phyloP scores from a whole-genome alignment of 352 stramenopile genomes.

The Phytophthora agathidicida region DNA sequence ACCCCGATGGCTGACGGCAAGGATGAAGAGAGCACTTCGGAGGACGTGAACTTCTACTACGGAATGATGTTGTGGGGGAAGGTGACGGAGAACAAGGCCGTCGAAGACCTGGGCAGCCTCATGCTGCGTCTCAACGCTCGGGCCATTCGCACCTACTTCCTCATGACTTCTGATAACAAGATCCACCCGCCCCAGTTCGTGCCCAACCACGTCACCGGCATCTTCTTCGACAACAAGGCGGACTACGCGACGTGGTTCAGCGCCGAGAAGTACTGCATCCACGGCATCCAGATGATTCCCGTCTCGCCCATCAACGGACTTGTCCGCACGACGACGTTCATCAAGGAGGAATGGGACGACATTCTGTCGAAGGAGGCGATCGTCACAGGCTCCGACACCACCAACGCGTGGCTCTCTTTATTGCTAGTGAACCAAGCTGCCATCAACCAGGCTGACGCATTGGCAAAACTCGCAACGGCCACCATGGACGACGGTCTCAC shows the following conservation, averaged over 20 bases:
- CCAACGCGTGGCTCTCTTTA: no score
- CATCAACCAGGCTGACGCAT: conserved; percentile 44
- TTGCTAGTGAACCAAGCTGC: conserved; percentile 59
- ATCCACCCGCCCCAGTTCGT: conserved; percentile 58
- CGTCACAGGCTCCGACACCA: no score
- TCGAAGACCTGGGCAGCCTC: conserved; percentile 62
- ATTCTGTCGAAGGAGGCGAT: conserved; percentile 73
- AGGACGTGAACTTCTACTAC: conserved; percentile 76
- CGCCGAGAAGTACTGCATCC: conserved; percentile 78
- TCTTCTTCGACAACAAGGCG: conserved; percentile 82
- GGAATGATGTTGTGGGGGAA: conserved; percentile 67
- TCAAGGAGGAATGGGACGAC: conserved; percentile 82
- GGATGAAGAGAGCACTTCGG: conserved; percentile 61
- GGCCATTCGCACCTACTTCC: conserved; percentile 61
- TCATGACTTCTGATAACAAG: conserved; percentile 61
- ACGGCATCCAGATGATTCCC: conserved; percentile 85
- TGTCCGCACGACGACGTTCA: conserved; percentile 62
- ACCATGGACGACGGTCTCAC: conserved; percentile 55
- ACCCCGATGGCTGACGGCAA: conserved; percentile 71
- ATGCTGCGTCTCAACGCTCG: conserved; percentile 65
- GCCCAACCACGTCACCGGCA: conserved; percentile 64
- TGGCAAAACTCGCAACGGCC: conserved; percentile 8
- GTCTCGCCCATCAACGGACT: conserved; percentile 78
- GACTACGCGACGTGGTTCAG: conserved; percentile 85
- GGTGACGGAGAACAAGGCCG: conserved; percentile 42